phyloP scores from a whole-genome alignment of 75 land plant genomes.

The Pseudotsuga menziesii region DNA sequence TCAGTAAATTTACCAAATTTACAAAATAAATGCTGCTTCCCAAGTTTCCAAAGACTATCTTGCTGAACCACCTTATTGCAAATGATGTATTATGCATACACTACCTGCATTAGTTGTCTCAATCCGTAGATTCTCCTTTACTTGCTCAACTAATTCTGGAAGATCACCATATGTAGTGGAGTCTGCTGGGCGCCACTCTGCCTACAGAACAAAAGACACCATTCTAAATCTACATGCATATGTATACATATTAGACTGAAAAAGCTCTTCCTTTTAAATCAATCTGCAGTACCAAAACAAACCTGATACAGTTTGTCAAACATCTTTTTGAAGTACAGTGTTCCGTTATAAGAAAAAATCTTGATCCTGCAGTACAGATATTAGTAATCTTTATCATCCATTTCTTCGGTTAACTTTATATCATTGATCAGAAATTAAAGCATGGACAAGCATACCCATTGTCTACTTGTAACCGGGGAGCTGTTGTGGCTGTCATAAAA shows the following conservation, averaged over 20 bases:
- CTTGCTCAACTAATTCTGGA: slow-evolving; percentile 44
- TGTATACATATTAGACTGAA: background rate
- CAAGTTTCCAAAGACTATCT: background rate
- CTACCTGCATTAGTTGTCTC: slow-evolving; percentile 24
- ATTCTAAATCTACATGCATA: background rate
- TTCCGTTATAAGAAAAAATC: slow-evolving; percentile 81
- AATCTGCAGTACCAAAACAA: slow-evolving; percentile 5
- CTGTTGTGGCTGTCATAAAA: slow-evolving; percentile 97
- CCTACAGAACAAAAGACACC: slow-evolving; percentile 33
- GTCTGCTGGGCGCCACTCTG: slow-evolving; percentile 87
- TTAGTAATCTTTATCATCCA: background rate
- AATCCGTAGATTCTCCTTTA: slow-evolving; percentile 28
- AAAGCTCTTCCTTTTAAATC: background rate
- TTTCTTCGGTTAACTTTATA: background rate
- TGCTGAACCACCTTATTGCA: slow-evolving; percentile 20
- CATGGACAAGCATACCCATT: slow-evolving; percentile 68
- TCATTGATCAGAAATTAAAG: background rate
- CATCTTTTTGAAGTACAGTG: slow-evolving; percentile 74
- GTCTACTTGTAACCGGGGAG: slow-evolving; percentile 96
- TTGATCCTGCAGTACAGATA: slow-evolving; percentile 60
- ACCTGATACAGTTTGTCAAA: slow-evolving; percentile 93
- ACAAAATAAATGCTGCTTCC: background rate
- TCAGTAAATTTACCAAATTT: background rate
- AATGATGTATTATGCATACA: background rate
- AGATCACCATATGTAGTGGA: slow-evolving; percentile 69